Evolutionary conservation across 805 yeast genomes (phyloP).

Genomic region (Ogataea ramenticola): DNA sequence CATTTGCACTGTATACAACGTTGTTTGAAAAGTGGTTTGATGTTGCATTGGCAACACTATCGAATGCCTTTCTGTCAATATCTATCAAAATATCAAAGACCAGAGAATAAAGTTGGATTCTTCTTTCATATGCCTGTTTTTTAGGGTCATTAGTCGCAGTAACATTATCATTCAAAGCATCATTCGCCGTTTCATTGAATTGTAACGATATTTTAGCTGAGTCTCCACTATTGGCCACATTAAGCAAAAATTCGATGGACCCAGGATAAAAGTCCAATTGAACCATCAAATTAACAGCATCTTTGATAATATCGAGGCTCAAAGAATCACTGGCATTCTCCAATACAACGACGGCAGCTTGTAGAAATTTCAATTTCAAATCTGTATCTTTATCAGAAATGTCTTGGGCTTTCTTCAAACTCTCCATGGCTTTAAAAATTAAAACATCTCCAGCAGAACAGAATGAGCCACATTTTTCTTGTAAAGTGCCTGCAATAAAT

Average conservation of each 20-base stretch:
- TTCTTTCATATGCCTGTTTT: slow-evolving; percentile 40
- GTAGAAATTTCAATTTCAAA: slow-evolving; percentile 53
- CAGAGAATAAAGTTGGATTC: slow-evolving; percentile 57
- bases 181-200: slow-evolving; percentile 42
- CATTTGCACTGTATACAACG: slow-evolving; percentile 7
- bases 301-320: slow-evolving; percentile 71
- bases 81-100: slow-evolving; percentile 70
- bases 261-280: slow-evolving; percentile 75
- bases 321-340: slow-evolving; percentile 75
- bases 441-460: slow-evolving; percentile 92
- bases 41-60: slow-evolving; percentile 20
- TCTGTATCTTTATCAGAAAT: slow-evolving; percentile 69
- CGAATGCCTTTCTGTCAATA: slow-evolving; percentile 58
- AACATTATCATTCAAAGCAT: slow-evolving; percentile 6
- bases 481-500: slow-evolving; percentile 76
- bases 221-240: slow-evolving; percentile 65
- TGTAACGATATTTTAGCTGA: slow-evolving; percentile 51
- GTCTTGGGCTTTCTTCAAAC: slow-evolving; percentile 77
- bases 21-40: background rate
- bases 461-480: slow-evolving; percentile 90
- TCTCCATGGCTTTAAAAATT: slow-evolving; percentile 90
- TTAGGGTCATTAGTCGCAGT: slow-evolving; percentile 37
- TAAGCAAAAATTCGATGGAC: slow-evolving; percentile 75
- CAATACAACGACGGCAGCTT: slow-evolving; percentile 67
- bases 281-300: slow-evolving; percentile 71